Evolutionary conservation across 768 basidiomycete species (phyloP).

Genomic region (Stropharia rugosoannulata): DNA sequence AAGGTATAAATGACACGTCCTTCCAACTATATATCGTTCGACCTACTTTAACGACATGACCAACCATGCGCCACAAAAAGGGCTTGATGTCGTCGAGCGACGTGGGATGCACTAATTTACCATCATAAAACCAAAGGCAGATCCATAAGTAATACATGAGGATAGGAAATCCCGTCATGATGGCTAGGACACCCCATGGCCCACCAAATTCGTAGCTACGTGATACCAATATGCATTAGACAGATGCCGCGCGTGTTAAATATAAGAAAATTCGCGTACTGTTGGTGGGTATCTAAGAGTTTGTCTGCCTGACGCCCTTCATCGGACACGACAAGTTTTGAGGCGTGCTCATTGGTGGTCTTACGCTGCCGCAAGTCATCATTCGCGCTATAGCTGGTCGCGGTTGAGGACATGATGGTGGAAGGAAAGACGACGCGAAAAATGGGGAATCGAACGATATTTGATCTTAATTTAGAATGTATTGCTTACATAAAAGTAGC

Average conservation of each 20-base stretch:
- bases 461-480: not conserved
- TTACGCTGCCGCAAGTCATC: slow-evolving; percentile 20
- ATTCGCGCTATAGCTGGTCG: slow-evolving; percentile 1
- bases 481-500: not conserved
- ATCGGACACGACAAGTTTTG: slow-evolving; percentile 50
- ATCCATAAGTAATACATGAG: slow-evolving; percentile 99
- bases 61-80: slow-evolving; percentile 81
- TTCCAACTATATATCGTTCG: not conserved
- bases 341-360: slow-evolving; percentile 15
- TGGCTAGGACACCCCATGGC: slow-evolving; percentile 84
- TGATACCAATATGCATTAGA: slow-evolving; percentile 11
- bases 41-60: slow-evolving; percentile 73
- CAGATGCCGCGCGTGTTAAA: slow-evolving; percentile 2
- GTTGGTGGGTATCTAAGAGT: slow-evolving; percentile 67
- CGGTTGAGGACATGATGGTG: not conserved
- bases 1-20: not conserved
- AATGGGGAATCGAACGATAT: slow-evolving; percentile 20
- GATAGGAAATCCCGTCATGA: slow-evolving; percentile 92
- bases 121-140: slow-evolving; percentile 95
- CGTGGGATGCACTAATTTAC: slow-evolving; percentile 67
- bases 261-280: slow-evolving; percentile 32
- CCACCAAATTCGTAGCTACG: slow-evolving; percentile 95
- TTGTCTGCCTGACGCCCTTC: slow-evolving; percentile 75
- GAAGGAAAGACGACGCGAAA: not conserved
- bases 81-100: slow-evolving; percentile 72